phyloP scores from a whole-genome alignment of 2,329 filamentous ascomycete species.

The Aspergillus awamori region DNA sequence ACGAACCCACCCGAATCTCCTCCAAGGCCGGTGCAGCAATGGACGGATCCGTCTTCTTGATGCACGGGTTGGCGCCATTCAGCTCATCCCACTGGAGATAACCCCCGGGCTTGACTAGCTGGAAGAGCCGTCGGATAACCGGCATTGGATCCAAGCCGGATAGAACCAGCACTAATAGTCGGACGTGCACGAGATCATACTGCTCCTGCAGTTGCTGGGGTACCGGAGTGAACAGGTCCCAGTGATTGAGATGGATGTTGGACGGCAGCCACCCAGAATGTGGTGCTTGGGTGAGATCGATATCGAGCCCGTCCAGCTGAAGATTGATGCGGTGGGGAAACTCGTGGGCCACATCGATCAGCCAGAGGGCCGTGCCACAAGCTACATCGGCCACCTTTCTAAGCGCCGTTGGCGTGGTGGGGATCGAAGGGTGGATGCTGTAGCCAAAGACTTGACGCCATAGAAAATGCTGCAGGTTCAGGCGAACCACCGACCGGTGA shows the following conservation, averaged over 20 bases:
- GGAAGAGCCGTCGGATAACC: conserved; percentile 23
- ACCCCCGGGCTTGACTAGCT: conserved; percentile 33
- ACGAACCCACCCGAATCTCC: conserved; percentile 18
- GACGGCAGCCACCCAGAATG: conserved; percentile 25
- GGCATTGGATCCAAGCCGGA: conserved; percentile 16
- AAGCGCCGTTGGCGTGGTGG: conserved; percentile 9
- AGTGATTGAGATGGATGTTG: conserved; percentile 15
- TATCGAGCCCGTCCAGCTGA: conserved; percentile 30
- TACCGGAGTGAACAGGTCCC: conserved; percentile 28
- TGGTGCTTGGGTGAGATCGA: conserved; percentile 28
- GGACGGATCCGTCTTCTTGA: conserved; percentile 17
- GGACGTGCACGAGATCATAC: conserved; percentile 30
- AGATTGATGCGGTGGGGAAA: too few species aligned
- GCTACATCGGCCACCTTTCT: conserved; percentile 30
- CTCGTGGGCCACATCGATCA: conserved; percentile 27
- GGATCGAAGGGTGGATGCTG: conserved; percentile 32
- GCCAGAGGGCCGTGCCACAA: conserved; percentile 33
- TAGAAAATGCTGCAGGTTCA: conserved; percentile 36
- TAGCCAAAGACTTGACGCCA: conserved; percentile 31
- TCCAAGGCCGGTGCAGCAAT: conserved; percentile 19
- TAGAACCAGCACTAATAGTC: conserved; percentile 17
- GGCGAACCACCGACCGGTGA: conserved; percentile 17
- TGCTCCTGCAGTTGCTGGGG: conserved; percentile 22
- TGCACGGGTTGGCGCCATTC: conserved; percentile 23
- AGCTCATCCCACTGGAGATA: conserved; percentile 37